Conservation (phyloP, 768 basidiomycete species). For the Tylopilus subfusipes region DNA sequence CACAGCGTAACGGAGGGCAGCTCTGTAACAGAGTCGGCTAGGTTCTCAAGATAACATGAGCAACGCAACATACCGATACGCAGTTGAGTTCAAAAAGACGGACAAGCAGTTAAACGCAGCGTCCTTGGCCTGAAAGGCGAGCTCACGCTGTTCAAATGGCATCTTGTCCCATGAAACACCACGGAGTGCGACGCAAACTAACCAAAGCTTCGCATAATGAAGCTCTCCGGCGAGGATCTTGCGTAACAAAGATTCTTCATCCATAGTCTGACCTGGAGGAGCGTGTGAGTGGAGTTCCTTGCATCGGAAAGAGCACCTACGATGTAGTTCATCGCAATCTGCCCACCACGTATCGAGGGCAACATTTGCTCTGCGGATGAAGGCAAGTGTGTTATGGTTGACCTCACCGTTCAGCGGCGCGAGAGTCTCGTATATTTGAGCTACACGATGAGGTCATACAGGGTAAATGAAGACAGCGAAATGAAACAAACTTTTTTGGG, state of each 20-base stretch:
- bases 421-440: constrained; percentile 90
- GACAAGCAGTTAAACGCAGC: constrained; percentile 83
- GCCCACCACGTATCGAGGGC: constrained; percentile 90
- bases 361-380: constrained; percentile 81
- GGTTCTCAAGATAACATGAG: background rate
- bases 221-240: constrained; percentile 87
- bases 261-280: constrained; percentile 65
- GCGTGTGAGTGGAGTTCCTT: constrained; percentile 4
- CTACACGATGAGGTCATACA: constrained; percentile 37
- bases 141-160: constrained; percentile 90
- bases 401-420: constrained; percentile 83
- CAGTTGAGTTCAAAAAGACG: constrained; percentile 76
- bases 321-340: constrained; percentile 83
- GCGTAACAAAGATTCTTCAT: constrained; percentile 79
- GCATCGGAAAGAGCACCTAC: constrained; percentile 35
- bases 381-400: constrained; percentile 77
- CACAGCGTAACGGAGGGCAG: constrained; percentile 87
- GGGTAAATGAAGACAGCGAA: background rate
- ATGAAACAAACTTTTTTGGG: constrained; percentile 71
- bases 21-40: constrained; percentile 41
- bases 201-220: constrained; percentile 92
- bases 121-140: constrained; percentile 94
- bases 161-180: constrained; percentile 96
- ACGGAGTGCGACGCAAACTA: constrained; percentile 87
- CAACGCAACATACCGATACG: constrained; percentile 61